Evolutionary conservation across 2,329 filamentous ascomycete genomes (phyloP), one percentile per base, ranked within the genome.

Genomic region (Xylaria sp.): DNA sequence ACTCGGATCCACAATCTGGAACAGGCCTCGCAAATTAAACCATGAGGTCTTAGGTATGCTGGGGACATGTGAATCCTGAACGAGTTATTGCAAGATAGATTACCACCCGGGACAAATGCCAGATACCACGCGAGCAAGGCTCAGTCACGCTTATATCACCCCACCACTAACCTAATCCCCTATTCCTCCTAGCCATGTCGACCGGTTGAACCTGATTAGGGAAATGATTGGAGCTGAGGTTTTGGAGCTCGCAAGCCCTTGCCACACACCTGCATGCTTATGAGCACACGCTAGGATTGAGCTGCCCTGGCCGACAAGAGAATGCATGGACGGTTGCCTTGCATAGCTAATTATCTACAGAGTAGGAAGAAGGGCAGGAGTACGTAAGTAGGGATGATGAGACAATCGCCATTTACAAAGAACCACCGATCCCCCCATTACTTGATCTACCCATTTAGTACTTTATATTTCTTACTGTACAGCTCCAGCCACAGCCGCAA

Each of bases 181-280:
- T n/a, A n/a, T 49, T 4, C 37, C 14, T 35, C n/a, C 19, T 46
- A 25, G 14, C 17, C 31, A 33, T 33, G 15, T 47, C 33, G 31
- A 52, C 55, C 51, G 35, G 56, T n/a, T 23, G 50, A 58, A 37
- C n/a, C 43, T 31, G 52, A 19, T 17, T 17, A 9, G 31, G 47
- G 21, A 47, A 38, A 17, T 14, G 12, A 38, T 42, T 25, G 40
- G 38, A 21, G 42, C 15, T 15, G 33, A 21, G 21, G 49, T 40
- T 25, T 50, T 38, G 23, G 38, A 31, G 55, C 55, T 58, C 49
- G 60, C 54, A 42, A 54, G 28, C 33, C 50, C 35, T 50, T 55
- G 50, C 55, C 45, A 38, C 50, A 31, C n/a, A 37, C 43, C 33
- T 58, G 54, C 60, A 55, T 59, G 52, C 55, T 58, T 62, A 61